Evolutionary conservation across 495 filamentous ascomycete species (phyloP), one percentile per base, ranked within the genome.

Genomic region (Podospora australis): DNA sequence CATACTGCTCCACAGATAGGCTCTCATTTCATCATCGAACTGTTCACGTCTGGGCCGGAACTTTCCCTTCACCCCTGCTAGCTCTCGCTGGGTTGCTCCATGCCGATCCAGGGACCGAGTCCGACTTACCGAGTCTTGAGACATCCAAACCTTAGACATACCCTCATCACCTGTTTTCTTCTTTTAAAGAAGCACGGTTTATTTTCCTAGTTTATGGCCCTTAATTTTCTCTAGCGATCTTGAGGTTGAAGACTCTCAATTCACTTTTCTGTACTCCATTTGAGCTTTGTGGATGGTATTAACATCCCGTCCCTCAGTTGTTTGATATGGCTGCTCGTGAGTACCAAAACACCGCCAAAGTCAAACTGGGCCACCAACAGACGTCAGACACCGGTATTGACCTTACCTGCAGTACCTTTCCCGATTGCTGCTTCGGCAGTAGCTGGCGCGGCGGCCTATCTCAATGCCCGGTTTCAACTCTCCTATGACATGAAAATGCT

Each of bases 391-490:
- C 17, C 11, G 1, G 4, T 35, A 13, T 13, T 29, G 26, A 29
- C 6, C 6, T 29, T 29, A 29, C 5, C 13, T 13, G 11, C 39
- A 57, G 54, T 52, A 14, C 44, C 58, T 20, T 54, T 75, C 9
- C 63, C 78, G 16, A 46, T 90, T 36, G 72, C 79, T 10, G 64
- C 77, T 22, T 84, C 89, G 17, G 84, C 81, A 19, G 75, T 80
- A 23, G 78, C 79, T 14, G 83, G 85, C 5, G 73, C 74, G 0
- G 74, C 85, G 23, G 86, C 88, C 21, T 98, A 96, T 62, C 66
- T 94, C 43, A 90, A 95, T 59, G 92, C 85, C 6, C 79, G 77
- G 64, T 77, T 70, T 50, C 74, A 77, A 3, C 49, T 95, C 25
- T 78, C 66, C 49, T 80, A 89, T 62, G 91, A 96, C 63, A 54